Conservation (phyloP, 1,284 basidiomycete species). For the Cryptococcus sp. region DNA sequence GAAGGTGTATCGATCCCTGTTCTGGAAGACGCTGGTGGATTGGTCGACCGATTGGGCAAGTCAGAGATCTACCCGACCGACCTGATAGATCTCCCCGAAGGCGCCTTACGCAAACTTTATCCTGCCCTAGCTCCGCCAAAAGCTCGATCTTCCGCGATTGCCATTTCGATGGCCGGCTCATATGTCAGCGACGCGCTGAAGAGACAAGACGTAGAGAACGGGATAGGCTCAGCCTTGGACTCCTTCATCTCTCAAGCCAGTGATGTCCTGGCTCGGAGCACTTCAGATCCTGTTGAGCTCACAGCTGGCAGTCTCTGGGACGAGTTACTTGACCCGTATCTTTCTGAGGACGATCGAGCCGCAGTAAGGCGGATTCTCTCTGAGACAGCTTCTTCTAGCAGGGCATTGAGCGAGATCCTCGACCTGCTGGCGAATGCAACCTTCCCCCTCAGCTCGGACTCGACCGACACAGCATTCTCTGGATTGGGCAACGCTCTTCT, state of each 20-base stretch:
- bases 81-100: slow-evolving; percentile 32
- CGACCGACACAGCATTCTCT: slow-evolving; percentile 25
- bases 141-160: slow-evolving; percentile 29
- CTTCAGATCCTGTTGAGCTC: slow-evolving; percentile 30
- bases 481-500: slow-evolving; percentile 49
- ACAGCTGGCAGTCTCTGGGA: slow-evolving; percentile 27
- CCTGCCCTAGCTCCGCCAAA: slow-evolving; percentile 31
- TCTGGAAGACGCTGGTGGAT: slow-evolving; percentile 64
- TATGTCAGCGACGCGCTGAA: slow-evolving; percentile 23
- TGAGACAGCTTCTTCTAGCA: slow-evolving; percentile 15
- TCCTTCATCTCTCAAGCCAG: slow-evolving; percentile 26
- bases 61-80: slow-evolving; percentile 24
- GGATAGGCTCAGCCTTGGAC: slow-evolving; percentile 39
- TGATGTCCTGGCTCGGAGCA: slow-evolving; percentile 16
- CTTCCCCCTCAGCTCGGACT: background rate
- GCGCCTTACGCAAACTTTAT: slow-evolving; percentile 28
- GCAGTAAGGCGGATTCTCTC: slow-evolving; percentile 27
- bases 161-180: slow-evolving; percentile 33
- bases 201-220: slow-evolving; percentile 28
- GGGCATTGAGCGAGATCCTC: slow-evolving; percentile 30
- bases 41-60: slow-evolving; percentile 55
- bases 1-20: slow-evolving; percentile 71
- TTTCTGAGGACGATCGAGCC: slow-evolving; percentile 29
- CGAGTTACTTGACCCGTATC: slow-evolving; percentile 32
- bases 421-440: slow-evolving; percentile 29